Evolutionary conservation across 805 yeast genomes (phyloP), one percentile per base, ranked within the genome.

Genomic region (Zygoascus flipseniorum): DNA sequence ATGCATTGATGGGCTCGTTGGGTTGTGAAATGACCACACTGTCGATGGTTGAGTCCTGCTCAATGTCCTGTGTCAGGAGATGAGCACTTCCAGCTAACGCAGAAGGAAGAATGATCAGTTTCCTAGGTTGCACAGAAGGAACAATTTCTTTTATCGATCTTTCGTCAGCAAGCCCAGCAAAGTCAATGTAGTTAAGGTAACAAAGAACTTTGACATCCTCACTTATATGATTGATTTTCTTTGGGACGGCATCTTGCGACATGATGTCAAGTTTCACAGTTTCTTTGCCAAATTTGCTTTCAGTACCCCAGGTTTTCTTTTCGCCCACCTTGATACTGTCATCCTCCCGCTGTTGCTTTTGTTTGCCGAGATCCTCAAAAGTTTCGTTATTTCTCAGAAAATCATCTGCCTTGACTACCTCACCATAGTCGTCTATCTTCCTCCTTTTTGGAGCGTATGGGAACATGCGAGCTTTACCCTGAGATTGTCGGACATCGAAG

Each of bases 381-480:
- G 20, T 28, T 23, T 57, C 65, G 26, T 55, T 54, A 8, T 50
- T 31, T 14, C 77, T 71, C 32, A 74, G 76, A 62, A 83, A 85
- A 60, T 83, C 85, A 41, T 80, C 78, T 44, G 77, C 76, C 56
- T 84, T 82, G 19, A 90, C 82, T 1, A 83, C 69, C 53, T 81
- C 83, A 31, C 99, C 99, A 66, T 92, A 93, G 59, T 92, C 97
- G 64, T 93, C 98, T 47, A 76, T 71, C 58, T 85, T 80, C 23
- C 77, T 71, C 60, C 80, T 79, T 48, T 74, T 77, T 1, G 78
- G 76, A 41, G 79, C 71, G 60, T 73, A 85, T 11, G 96, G 98
- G 63, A 92, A 93, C 86, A 86, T 84, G 45, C 76, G 79, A 66
- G 73, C 76, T 68, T 64, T 54, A 11, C 60, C 59, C 31, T 48